phyloP scores from a whole-genome alignment of 768 basidiomycete species.

The Pulveroboletus ravenelii region DNA sequence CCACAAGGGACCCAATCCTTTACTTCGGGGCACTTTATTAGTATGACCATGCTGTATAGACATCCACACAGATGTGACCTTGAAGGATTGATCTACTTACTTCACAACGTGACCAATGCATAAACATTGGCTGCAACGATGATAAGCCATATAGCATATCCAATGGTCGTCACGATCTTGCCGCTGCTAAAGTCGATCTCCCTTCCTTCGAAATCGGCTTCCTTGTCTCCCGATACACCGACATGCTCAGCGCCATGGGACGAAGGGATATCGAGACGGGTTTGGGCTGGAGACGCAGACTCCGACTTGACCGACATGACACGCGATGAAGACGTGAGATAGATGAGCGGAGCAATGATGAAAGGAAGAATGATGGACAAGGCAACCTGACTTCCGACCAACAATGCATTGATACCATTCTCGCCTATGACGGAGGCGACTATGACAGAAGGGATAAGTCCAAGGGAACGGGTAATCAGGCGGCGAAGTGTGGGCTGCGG shows the following conservation, averaged over 20 bases:
- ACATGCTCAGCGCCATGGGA: not conserved
- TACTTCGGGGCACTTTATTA: no score
- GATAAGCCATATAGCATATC: constrained; percentile 57
- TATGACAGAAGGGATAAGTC: constrained; percentile 76
- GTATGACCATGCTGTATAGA: no score
- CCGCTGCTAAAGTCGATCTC: constrained; percentile 63
- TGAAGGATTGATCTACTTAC: not conserved
- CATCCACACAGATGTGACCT: not conserved
- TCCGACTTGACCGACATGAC: constrained; percentile 60
- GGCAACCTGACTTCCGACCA: constrained; percentile 84
- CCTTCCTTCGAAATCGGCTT: constrained; percentile 27
- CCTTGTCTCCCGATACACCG: not conserved
- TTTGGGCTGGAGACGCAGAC: not conserved
- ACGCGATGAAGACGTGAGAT: constrained; percentile 57
- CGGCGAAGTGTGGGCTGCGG: constrained; percentile 68
- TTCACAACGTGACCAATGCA: constrained; percentile 55
- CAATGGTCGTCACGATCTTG: constrained; percentile 45
- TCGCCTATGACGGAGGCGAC: constrained; percentile 73
- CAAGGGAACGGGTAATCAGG: constrained; percentile 75
- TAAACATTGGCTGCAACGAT: constrained; percentile 72
- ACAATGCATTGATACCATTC: constrained; percentile 65
- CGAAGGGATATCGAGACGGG: not conserved
- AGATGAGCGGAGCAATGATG: constrained; percentile 77
- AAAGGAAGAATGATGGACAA: constrained; percentile 83
- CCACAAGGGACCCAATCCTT: no score